Evolutionary conservation across 169 alveolate genomes (phyloP).

Genomic region (Cryptosporidium bovis): DNA sequence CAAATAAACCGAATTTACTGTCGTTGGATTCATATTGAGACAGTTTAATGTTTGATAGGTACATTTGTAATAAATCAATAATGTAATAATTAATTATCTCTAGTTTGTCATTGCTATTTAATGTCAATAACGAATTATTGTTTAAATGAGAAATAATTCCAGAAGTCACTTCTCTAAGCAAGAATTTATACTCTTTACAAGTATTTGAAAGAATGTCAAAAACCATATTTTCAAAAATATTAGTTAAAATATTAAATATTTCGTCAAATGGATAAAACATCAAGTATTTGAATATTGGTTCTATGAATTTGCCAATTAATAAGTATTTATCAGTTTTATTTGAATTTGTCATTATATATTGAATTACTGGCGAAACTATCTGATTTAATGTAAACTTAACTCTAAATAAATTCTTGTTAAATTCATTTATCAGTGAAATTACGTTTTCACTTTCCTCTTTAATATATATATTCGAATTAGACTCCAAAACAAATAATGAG

Average conservation of each 20-base stretch:
- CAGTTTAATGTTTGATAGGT: neutral
- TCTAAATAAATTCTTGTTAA: neutral
- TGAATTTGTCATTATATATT: neutral
- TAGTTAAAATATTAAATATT: neutral
- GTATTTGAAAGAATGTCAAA: slow-evolving; percentile 1
- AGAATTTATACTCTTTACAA: slow-evolving; percentile 25
- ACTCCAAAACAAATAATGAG: slow-evolving; percentile 27
- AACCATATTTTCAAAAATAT: slow-evolving; percentile 47
- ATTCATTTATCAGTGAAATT: neutral
- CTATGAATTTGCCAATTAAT: neutral
- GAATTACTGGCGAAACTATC: slow-evolving; percentile 22
- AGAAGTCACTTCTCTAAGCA: neutral
- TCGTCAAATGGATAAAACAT: slow-evolving; percentile 25
- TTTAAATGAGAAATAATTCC: slow-evolving; percentile 7
- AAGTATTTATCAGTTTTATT: neutral
- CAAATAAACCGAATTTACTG: neutral
- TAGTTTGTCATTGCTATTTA: neutral
- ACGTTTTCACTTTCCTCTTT: slow-evolving; percentile 1
- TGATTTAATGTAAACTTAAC: slow-evolving; percentile 2
- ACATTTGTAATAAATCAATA: slow-evolving; percentile 16
- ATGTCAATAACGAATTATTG: neutral
- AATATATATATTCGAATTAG: neutral
- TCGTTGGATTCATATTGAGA: neutral
- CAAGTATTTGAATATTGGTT: slow-evolving; percentile 9
- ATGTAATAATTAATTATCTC: slow-evolving; percentile 7